These are phyloP conservation scores for Cyamopsis tetragonoloba DNA, from an alignment of 306 rosid genomes.

Conservation along the genomic window DNA sequence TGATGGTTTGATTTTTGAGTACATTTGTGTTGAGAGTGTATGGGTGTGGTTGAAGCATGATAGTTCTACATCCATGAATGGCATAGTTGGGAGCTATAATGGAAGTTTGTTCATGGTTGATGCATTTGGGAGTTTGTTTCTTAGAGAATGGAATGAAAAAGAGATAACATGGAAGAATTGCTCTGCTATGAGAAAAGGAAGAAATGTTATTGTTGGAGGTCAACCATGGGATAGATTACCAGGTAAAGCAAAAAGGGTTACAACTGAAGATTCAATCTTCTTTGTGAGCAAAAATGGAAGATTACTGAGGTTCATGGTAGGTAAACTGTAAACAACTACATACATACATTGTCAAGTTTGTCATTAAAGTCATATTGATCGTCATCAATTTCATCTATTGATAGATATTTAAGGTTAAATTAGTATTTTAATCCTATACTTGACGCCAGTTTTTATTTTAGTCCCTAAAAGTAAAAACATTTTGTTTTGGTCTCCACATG, in stretches of 20 bases:
- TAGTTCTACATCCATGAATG: conserved; percentile 59
- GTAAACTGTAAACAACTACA: conserved; percentile 24
- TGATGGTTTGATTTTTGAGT: conserved; percentile 69
- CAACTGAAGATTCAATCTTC: conserved; percentile 76
- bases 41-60: conserved; percentile 96
- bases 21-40: conserved; percentile 60
- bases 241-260: conserved; percentile 47
- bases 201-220: conserved; percentile 59
- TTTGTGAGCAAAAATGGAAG: conserved; percentile 76
- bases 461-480: no score
- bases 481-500: no score
- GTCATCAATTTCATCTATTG: background rate
- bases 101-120: conserved; percentile 80
- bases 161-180: conserved; percentile 80
- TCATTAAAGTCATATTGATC: background rate
- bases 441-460: no score
- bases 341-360: background rate
- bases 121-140: conserved; percentile 60
- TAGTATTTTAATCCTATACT: no score
- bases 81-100: conserved; percentile 80
- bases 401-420: background rate
- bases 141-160: conserved; percentile 67
- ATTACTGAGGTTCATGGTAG: conserved; percentile 73
- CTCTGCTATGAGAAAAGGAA: conserved; percentile 61
- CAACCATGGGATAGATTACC: conserved; percentile 85